These are phyloP conservation scores for Saccharomycopsis hybrid DNA, from an alignment of 1,139 yeast species.

Conservation along the genomic window DNA sequence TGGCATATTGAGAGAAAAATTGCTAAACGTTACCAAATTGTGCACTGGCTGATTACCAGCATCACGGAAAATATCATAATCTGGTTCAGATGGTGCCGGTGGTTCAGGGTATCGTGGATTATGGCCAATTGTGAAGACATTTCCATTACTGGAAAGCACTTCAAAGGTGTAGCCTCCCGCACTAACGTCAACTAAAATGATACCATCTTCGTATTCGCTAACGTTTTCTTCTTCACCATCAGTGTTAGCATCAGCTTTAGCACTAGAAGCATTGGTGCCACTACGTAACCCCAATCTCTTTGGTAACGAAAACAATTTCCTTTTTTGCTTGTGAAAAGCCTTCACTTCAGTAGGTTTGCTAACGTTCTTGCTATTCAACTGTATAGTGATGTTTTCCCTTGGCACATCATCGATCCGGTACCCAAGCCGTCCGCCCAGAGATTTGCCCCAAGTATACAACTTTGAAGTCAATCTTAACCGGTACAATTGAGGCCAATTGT, in stretches of 20 bases:
- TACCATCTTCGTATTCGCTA: constrained; percentile 23
- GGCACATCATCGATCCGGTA: background rate
- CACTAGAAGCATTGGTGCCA: no score
- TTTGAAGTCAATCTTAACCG: constrained; percentile 21
- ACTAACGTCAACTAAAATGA: constrained; percentile 45
- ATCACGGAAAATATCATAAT: background rate
- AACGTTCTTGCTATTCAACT: constrained; percentile 29
- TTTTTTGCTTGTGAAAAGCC: constrained; percentile 8
- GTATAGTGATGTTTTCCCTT: background rate
- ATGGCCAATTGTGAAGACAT: constrained; percentile 46
- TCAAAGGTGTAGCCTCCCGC: constrained; percentile 70
- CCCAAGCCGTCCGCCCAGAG: constrained; percentile 55
- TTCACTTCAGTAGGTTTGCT: constrained; percentile 35
- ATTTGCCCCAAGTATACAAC: constrained; percentile 25
- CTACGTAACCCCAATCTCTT: no score
- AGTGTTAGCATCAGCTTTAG: no score
- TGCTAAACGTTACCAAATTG: background rate
- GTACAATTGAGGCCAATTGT: constrained; percentile 28
- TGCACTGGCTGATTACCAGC: background rate
- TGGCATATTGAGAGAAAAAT: no score
- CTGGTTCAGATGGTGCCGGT: background rate
- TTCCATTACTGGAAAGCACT: constrained; percentile 48
- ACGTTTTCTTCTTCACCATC: background rate
- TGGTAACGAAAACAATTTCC: background rate
- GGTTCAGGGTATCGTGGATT: background rate